These are phyloP conservation scores for Boletus vermiculosoides DNA, from an alignment of 768 basidiomycete genomes.

Conservation along the genomic window DNA sequence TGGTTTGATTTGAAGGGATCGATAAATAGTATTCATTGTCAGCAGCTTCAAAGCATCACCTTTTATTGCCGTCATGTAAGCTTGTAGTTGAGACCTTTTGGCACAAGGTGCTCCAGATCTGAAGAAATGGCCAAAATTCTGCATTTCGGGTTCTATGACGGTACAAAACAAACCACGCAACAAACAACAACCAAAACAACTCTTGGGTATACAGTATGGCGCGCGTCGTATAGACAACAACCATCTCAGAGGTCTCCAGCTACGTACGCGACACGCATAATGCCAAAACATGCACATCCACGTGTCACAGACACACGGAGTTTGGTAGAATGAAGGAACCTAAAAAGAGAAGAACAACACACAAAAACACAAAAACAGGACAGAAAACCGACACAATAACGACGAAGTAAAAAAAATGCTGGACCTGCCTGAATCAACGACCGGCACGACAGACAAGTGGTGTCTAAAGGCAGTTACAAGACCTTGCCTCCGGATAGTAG, in stretches of 20 bases:
- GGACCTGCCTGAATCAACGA: background rate
- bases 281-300: background rate
- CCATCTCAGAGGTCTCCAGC: background rate
- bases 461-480: background rate
- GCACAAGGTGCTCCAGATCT: too few relatives aligned
- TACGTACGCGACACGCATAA: background rate
- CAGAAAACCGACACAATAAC: background rate
- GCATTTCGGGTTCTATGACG: background rate
- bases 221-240: background rate
- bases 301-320: background rate
- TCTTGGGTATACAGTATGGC: background rate
- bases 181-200: background rate
- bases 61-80: too few relatives aligned
- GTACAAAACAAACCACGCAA: background rate
- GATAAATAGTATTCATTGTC: too few relatives aligned
- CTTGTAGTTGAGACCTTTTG: too few relatives aligned
- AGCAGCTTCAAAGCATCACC: too few relatives aligned
- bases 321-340: background rate
- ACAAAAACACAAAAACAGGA: background rate
- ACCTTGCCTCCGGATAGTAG: background rate
- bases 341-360: background rate
- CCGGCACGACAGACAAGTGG: background rate
- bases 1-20: too few relatives aligned
- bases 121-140: background rate
- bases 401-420: background rate